These are phyloP conservation scores for Juncus effusus DNA, from an alignment of 176 grass and related monocot species.

Conservation along the genomic window DNA sequence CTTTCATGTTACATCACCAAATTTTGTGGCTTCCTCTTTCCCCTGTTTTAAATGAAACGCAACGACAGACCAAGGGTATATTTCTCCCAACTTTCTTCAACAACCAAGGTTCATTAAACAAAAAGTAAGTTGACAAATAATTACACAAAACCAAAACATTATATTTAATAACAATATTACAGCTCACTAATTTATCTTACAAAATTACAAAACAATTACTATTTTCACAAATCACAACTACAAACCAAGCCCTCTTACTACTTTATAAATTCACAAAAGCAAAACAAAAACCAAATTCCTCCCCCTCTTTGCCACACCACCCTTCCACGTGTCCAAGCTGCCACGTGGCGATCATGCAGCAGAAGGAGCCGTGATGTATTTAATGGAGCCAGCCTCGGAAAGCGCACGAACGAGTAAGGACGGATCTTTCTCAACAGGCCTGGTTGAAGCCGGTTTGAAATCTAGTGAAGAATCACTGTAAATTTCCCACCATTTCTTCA, in stretches of 20 bases:
- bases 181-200: too few relatives aligned
- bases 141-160: not conserved
- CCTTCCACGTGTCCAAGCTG: not conserved
- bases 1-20: too few relatives aligned
- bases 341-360: constrained; percentile 45
- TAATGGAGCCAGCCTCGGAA: constrained; percentile 37
- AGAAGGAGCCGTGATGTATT: constrained; percentile 64
- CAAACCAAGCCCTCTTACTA: too few relatives aligned
- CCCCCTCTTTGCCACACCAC: not conserved
- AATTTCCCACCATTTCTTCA: constrained; percentile 73
- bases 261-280: not conserved
- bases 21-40: too few relatives aligned
- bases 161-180: too few relatives aligned
- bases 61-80: too few relatives aligned
- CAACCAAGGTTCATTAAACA: too few relatives aligned
- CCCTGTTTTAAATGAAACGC: too few relatives aligned
- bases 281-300: constrained; percentile 15
- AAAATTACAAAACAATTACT: too few relatives aligned
- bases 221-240: too few relatives aligned
- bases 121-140: not conserved
- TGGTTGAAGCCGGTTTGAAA: constrained; percentile 39
- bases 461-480: constrained; percentile 62
- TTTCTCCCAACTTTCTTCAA: too few relatives aligned
- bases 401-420: constrained; percentile 40
- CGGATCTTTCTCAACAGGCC: constrained; percentile 30